Evolutionary conservation across 2,329 filamentous ascomycete species (phyloP).

Genomic region (Pseudogymnoascus sp.): DNA sequence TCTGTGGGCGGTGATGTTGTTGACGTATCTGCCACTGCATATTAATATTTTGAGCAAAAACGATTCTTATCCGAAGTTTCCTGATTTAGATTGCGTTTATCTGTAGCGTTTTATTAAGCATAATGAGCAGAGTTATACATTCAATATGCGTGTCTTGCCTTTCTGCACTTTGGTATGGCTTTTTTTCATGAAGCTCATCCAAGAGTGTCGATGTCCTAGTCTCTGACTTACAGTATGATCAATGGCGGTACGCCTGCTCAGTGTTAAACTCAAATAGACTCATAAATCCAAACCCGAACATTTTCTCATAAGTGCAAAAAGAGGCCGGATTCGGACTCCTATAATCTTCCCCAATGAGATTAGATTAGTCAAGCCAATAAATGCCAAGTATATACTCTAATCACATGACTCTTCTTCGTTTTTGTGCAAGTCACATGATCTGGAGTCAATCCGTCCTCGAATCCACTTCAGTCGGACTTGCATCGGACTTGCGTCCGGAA

Average conservation of each 20-base stretch:
- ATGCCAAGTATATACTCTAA: not conserved
- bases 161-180: not conserved
- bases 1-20: not conserved
- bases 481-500: conserved; percentile 1
- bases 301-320: not conserved
- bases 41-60: not conserved
- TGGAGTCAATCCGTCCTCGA: not conserved
- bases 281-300: not conserved
- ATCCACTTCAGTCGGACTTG: conserved; percentile 6
- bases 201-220: not conserved
- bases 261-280: not conserved
- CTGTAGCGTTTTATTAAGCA: not conserved
- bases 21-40: not conserved
- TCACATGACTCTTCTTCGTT: not conserved
- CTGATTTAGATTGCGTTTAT: not conserved
- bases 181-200: not conserved
- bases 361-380: not conserved
- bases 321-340: not conserved
- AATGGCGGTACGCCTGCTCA: not conserved
- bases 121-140: not conserved
- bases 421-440: not conserved
- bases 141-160: not conserved
- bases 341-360: not conserved
- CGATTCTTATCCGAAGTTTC: not conserved
- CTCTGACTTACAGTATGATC: not conserved